Conservation (phyloP, 768 basidiomycete genomes). For the Mycena vitilis region DNA sequence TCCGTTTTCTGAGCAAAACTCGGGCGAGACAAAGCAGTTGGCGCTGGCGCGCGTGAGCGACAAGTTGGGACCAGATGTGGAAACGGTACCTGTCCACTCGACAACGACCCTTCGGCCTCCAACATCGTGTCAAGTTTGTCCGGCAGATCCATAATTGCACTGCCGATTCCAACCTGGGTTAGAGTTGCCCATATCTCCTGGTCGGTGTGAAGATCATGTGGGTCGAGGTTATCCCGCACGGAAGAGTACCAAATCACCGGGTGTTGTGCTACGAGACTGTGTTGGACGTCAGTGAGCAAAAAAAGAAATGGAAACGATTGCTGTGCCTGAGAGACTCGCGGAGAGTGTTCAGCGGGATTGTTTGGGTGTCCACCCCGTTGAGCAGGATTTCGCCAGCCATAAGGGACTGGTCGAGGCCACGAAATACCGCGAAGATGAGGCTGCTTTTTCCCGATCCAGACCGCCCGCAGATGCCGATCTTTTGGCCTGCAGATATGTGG, state of each 20-base stretch:
- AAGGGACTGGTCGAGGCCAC: conserved; percentile 18
- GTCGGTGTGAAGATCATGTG: conserved; percentile 2
- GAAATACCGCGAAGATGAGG: conserved; percentile 19
- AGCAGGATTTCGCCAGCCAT: conserved; percentile 9
- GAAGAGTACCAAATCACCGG: conserved; percentile 22
- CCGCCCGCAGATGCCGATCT: conserved; percentile 24
- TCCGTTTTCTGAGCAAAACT: conserved; percentile 17
- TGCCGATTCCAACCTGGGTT: neutral
- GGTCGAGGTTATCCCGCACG: conserved; percentile 20
- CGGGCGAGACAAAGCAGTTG: conserved; percentile 29
- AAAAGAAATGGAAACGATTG: neutral
- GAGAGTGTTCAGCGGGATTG: neutral
- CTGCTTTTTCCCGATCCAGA: conserved; percentile 18
- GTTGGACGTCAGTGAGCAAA: neutral
- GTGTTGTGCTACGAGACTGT: conserved; percentile 17
- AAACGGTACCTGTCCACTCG: conserved; percentile 13
- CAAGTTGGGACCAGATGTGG: neutral
- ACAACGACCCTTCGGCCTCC: conserved; percentile 26
- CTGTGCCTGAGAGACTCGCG: neutral
- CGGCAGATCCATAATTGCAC: conserved; percentile 5
- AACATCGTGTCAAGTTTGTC: conserved; percentile 21
- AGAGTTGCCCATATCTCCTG: conserved; percentile 17
- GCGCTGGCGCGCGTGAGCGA: neutral
- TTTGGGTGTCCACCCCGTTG: conserved; percentile 2
- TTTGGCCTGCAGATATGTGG: conserved; percentile 18